phyloP scores from a whole-genome alignment of 2,329 filamentous ascomycete species.

The Aspergillus unguis region DNA sequence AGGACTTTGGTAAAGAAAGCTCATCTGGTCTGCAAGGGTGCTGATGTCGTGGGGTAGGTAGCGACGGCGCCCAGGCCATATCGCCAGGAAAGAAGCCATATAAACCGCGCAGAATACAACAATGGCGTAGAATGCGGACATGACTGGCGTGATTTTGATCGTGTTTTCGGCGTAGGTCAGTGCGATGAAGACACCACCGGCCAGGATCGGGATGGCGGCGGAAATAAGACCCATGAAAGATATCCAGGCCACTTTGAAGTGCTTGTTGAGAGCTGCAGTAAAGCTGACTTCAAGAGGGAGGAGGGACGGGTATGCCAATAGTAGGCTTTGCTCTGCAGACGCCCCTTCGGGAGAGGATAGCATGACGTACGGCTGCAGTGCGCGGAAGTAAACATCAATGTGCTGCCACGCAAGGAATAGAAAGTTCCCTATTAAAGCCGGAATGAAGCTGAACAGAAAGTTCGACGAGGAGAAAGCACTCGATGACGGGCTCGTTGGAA shows the following conservation, averaged over 20 bases:
- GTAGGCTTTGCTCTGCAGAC: slow-evolving; percentile 53
- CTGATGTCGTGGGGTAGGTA: slow-evolving; percentile 71
- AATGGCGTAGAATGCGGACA: slow-evolving; percentile 70
- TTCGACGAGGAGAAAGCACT: slow-evolving; percentile 79
- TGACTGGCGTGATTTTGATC: slow-evolving; percentile 65
- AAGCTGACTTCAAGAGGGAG: slow-evolving; percentile 54
- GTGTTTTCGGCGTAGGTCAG: slow-evolving; percentile 52
- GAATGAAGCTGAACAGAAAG: slow-evolving; percentile 74
- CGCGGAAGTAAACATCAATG: slow-evolving; percentile 59
- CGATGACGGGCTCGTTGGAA: slow-evolving; percentile 58
- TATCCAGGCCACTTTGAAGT: slow-evolving; percentile 57
- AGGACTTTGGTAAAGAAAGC: slow-evolving; percentile 70
- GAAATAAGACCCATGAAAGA: slow-evolving; percentile 54
- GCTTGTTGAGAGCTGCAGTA: slow-evolving; percentile 52
- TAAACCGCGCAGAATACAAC: slow-evolving; percentile 70
- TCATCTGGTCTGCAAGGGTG: slow-evolving; percentile 72
- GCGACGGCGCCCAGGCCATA: slow-evolving; percentile 59
- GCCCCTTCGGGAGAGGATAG: slow-evolving; percentile 52
- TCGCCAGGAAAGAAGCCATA: slow-evolving; percentile 58
- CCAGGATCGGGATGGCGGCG: slow-evolving; percentile 55
- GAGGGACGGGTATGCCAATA: slow-evolving; percentile 56
- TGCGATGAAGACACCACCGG: slow-evolving; percentile 61
- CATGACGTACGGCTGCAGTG: slow-evolving; percentile 56
- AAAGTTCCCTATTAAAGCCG: slow-evolving; percentile 55
- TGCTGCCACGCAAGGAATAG: slow-evolving; percentile 59